Percentiles rank a stretch among this genome's conserved stretches.
phyloP scores from a whole-genome alignment of 163 green algal genomes.

The Scenedesmus sp. region DNA sequence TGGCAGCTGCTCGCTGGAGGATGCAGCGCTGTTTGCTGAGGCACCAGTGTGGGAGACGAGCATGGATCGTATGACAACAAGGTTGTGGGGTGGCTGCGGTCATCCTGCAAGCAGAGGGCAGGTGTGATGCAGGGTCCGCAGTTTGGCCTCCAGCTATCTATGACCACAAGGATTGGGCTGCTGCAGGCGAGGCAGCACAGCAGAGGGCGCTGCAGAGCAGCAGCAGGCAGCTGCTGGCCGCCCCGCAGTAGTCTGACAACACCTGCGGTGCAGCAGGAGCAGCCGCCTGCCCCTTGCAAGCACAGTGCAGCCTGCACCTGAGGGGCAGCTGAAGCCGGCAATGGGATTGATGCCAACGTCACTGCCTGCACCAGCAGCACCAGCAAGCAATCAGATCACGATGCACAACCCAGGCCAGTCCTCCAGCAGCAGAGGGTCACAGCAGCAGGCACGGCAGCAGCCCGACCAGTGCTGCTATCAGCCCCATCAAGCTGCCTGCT shows the following conservation, averaged over 20 bases:
- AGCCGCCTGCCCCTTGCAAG: background rate
- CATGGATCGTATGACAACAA: background rate
- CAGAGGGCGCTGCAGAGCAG: background rate
- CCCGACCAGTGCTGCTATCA: background rate
- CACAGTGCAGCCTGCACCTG: background rate
- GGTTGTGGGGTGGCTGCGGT: background rate
- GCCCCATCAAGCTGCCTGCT: background rate
- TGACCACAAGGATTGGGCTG: background rate
- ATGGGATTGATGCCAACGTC: background rate
- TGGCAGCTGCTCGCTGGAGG: background rate
- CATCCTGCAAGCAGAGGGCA: background rate
- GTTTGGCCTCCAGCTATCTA: background rate
- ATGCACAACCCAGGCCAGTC: background rate
- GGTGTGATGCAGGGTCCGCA: background rate
- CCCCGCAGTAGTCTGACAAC: background rate
- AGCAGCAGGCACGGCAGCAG: constrained; percentile 6
- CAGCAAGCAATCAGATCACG: background rate
- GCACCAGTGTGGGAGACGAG: background rate
- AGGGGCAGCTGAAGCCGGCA: background rate
- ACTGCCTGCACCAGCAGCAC: background rate
- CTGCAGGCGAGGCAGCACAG: background rate
- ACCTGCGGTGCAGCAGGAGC: background rate
- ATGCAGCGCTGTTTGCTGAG: background rate
- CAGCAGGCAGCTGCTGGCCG: background rate
- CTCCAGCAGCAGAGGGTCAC: background rate